Percentiles rank a stretch among this genome's conserved stretches.
Conservation (phyloP, 78 protist genomes). For the Tieghemostelium lacteum region DNA sequence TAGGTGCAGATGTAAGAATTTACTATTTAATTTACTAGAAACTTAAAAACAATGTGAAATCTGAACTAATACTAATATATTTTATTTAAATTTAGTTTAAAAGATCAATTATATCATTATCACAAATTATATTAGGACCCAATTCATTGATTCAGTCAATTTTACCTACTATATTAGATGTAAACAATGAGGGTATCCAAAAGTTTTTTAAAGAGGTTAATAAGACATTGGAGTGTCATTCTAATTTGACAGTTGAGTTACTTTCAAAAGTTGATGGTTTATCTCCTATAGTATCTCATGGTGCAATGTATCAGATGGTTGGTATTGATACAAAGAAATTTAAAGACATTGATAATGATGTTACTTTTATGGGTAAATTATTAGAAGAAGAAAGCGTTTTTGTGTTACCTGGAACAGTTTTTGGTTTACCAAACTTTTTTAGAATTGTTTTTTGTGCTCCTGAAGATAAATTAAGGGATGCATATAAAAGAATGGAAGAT, state of each 20-base stretch:
- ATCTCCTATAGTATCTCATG: conserved; percentile 83
- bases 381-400: conserved; percentile 88
- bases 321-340: conserved; percentile 83
- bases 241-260: conserved; percentile 49
- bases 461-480: conserved; percentile 85
- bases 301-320: conserved; percentile 95
- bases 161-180: conserved; percentile 79
- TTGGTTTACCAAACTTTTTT: conserved; percentile 82
- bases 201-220: conserved; percentile 42
- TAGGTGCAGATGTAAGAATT: conserved; percentile 11
- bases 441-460: conserved; percentile 92
- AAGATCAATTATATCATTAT: conserved; percentile 48
- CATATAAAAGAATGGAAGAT: conserved; percentile 83
- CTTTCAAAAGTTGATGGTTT: conserved; percentile 82
- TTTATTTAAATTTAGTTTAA: conserved; percentile 23
- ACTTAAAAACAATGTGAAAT: background rate
- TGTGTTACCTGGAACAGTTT: conserved; percentile 88
- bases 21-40: background rate
- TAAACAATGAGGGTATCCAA: conserved; percentile 4
- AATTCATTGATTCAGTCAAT: conserved; percentile 87
- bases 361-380: conserved; percentile 78
- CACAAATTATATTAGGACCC: conserved; percentile 91
- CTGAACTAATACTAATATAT: background rate
- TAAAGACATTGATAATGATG: conserved; percentile 76
- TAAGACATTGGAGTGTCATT: conserved; percentile 81